phyloP scores from a whole-genome alignment of 148 eudicot genomes.

The Salicornia ramosissima region DNA sequence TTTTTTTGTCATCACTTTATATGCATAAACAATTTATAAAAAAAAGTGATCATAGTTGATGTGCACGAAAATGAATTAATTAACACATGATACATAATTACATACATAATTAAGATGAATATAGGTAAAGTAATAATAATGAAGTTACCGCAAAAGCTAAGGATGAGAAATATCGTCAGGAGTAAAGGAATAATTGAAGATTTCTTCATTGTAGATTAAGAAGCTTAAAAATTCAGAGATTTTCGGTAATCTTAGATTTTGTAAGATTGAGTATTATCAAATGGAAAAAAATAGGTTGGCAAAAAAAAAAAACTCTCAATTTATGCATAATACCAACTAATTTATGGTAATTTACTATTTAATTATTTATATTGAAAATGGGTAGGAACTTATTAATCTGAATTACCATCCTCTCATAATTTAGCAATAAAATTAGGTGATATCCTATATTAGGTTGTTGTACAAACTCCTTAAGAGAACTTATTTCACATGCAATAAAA shows the following conservation, averaged over 20 bases:
- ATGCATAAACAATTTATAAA: no score
- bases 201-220: conserved; percentile 6
- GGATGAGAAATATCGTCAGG: not conserved
- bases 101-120: not conserved
- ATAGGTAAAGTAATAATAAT: not conserved
- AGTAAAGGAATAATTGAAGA: not conserved
- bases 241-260: not conserved
- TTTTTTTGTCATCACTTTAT: no score
- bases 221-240: no score
- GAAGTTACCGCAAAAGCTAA: conserved; percentile 2
- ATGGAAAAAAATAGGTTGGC: not conserved
- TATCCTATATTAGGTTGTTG: no score
- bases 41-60: no score
- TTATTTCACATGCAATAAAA: no score
- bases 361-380: not conserved
- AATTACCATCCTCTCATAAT: not conserved
- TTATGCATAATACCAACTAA: not conserved
- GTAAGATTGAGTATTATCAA: not conserved
- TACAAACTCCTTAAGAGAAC: no score
- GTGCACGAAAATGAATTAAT: no score
- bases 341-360: not conserved
- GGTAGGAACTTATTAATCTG: not conserved
- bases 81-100: not conserved
- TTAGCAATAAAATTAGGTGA: not conserved
- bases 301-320: not conserved